These are phyloP conservation scores for Alisma plantagoaquatica DNA, from an alignment of 106 monocot species.

Conservation along the genomic window DNA sequence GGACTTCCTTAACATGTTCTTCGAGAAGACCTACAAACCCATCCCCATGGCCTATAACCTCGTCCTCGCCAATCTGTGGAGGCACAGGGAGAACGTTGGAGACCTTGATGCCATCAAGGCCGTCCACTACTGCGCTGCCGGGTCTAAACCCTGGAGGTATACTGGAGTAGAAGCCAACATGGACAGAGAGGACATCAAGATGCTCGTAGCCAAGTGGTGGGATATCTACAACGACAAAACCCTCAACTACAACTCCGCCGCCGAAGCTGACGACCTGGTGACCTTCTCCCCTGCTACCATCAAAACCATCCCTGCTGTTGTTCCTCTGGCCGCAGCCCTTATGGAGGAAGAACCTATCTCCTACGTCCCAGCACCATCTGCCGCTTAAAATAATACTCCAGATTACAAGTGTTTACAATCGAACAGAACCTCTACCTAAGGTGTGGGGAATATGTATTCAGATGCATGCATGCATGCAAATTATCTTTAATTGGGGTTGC, in stretches of 20 bases:
- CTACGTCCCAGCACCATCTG: slow-evolving; percentile 20
- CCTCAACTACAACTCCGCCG: slow-evolving; percentile 38
- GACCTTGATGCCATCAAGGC: too few relatives aligned
- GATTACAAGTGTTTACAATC: too few relatives aligned
- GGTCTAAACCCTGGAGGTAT: too few relatives aligned
- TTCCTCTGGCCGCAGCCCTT: slow-evolving; percentile 13
- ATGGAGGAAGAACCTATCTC: slow-evolving; percentile 13
- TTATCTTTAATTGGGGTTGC: too few relatives aligned
- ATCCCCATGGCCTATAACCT: background rate
- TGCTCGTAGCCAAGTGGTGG: slow-evolving; percentile 70
- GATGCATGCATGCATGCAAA: too few relatives aligned
- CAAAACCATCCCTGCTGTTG: background rate
- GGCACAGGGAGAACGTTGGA: background rate
- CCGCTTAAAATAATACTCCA: slow-evolving; percentile 19
- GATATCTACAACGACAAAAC: slow-evolving; percentile 48
- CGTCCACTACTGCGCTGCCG: too few relatives aligned
- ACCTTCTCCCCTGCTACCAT: too few relatives aligned
- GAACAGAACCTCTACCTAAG: too few relatives aligned
- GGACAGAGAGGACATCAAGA: slow-evolving; percentile 65
- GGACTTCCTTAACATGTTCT: background rate
- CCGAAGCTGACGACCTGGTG: too few relatives aligned
- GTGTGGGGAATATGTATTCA: too few relatives aligned
- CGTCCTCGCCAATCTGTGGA: background rate
- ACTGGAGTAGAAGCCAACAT: slow-evolving; percentile 56
- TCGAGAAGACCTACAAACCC: background rate